Percentiles rank a stretch among this genome's conserved stretches.
These are phyloP conservation scores for Geosmithia morbida DNA, from an alignment of 2,329 filamentous ascomycete species.

Conservation along the genomic window DNA sequence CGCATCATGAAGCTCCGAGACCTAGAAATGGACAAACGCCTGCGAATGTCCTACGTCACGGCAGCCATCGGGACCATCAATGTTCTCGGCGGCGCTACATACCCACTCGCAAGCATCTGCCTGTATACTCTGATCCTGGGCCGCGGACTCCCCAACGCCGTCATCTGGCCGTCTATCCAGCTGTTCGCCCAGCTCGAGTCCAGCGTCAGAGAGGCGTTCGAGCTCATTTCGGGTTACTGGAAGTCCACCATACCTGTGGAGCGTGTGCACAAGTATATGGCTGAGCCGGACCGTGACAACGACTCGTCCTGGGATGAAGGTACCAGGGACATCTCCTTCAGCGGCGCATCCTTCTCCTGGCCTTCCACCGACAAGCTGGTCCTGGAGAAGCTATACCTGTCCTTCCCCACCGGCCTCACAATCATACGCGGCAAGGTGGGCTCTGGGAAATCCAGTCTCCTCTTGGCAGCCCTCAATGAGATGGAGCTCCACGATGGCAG, in stretches of 20 bases:
- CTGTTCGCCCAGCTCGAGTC: slow-evolving; percentile 64
- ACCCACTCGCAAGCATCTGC: slow-evolving; percentile 70
- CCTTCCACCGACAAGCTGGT: slow-evolving; percentile 47
- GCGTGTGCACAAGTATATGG: slow-evolving; percentile 77
- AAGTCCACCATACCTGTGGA: slow-evolving; percentile 74
- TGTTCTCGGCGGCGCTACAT: slow-evolving; percentile 54
- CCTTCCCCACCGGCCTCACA: slow-evolving; percentile 34
- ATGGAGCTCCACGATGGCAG: slow-evolving; percentile 49
- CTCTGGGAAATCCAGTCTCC: slow-evolving; percentile 44
- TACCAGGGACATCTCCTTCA: slow-evolving; percentile 33
- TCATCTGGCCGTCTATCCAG: slow-evolving; percentile 77
- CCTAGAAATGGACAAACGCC: slow-evolving; percentile 19
- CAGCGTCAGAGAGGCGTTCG: slow-evolving; percentile 60
- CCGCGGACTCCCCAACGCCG: slow-evolving; percentile 56
- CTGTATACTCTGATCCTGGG: slow-evolving; percentile 63
- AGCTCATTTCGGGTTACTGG: slow-evolving; percentile 59
- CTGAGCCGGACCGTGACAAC: slow-evolving; percentile 61
- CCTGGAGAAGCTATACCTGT: slow-evolving; percentile 28
- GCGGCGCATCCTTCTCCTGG: slow-evolving; percentile 63
- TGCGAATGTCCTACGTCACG: slow-evolving; percentile 18
- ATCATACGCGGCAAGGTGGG: slow-evolving; percentile 45
- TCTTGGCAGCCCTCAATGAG: slow-evolving; percentile 45
- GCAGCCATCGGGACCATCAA: slow-evolving; percentile 53
- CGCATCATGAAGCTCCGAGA: slow-evolving; percentile 20
- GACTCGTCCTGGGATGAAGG: slow-evolving; percentile 18